These are phyloP conservation scores for Apophysomyces sp. DNA, from an alignment of 371 early-diverging fungal species.

Conservation along the genomic window DNA sequence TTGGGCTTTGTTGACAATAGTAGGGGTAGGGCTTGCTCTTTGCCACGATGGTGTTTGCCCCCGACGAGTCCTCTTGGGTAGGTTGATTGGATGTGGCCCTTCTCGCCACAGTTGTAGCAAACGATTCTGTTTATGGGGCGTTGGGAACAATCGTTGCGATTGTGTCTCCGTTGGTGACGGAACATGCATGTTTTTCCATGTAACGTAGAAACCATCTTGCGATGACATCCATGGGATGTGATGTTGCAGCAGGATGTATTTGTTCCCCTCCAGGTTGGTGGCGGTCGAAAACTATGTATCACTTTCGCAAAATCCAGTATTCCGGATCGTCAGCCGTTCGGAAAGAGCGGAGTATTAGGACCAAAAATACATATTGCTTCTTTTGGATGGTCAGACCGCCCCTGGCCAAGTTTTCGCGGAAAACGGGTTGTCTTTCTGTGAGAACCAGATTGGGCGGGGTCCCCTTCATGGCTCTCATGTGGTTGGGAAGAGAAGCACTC, in stretches of 20 bases:
- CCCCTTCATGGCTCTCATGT: not conserved
- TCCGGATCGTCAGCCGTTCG: not conserved
- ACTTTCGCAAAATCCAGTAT: not conserved
- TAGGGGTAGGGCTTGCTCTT: no score
- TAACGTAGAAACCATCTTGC: not conserved
- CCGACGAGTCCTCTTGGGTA: no score
- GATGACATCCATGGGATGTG: no score
- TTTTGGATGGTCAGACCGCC: not conserved
- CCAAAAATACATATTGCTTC: not conserved
- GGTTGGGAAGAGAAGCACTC: not conserved
- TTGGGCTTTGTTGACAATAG: no score
- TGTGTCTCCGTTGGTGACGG: not conserved
- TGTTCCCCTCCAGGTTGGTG: no score
- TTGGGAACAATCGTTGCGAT: not conserved
- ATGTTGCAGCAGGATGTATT: no score
- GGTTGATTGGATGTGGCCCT: slow-evolving; percentile 2
- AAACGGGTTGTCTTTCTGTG: not conserved
- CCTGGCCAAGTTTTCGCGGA: not conserved
- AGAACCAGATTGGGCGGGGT: not conserved
- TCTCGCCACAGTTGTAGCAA: not conserved
- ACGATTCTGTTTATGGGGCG: not conserved
- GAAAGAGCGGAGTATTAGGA: not conserved
- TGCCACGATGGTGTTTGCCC: no score
- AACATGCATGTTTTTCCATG: not conserved
- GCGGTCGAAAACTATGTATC: no score